phyloP scores from a whole-genome alignment of 2,329 filamentous ascomycete genomes.

The Pseudocercospora eumusae region DNA sequence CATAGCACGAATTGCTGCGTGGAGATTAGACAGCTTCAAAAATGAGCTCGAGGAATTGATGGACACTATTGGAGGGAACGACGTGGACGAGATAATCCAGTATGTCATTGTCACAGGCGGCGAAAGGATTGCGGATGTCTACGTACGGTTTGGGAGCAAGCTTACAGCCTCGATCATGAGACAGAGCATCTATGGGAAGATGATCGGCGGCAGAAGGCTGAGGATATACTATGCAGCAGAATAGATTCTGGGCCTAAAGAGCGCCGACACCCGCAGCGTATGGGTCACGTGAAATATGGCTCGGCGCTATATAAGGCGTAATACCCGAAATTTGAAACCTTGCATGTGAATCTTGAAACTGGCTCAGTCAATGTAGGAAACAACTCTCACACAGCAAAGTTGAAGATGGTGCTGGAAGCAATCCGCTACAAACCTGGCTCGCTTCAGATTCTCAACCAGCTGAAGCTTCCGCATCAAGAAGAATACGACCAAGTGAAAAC shows the following conservation, averaged over 20 bases:
- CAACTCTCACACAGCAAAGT: neutral
- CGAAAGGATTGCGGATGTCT: conserved; percentile 14
- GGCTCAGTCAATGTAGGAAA: neutral
- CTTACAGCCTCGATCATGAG: conserved; percentile 8
- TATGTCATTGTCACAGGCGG: neutral
- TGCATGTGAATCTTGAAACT: conserved; percentile 5
- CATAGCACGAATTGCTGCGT: conserved; percentile 15
- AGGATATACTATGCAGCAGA: conserved; percentile 6
- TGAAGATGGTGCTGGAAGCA: conserved; percentile 66
- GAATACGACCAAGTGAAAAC: conserved; percentile 73
- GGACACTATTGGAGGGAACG: neutral
- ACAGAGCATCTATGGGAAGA: conserved; percentile 11
- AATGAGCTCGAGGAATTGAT: conserved; percentile 8
- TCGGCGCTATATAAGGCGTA: conserved; percentile 1
- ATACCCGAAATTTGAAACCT: neutral
- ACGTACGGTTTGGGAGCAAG: conserved; percentile 9
- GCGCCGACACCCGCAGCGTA: too few species aligned
- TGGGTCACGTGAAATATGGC: neutral
- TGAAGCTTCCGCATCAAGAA: conserved; percentile 77
- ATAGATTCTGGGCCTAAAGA: neutral
- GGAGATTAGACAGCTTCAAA: conserved; percentile 15
- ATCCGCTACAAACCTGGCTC: conserved; percentile 73
- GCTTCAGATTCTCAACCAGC: conserved; percentile 78
- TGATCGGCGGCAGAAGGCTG: conserved; percentile 8
- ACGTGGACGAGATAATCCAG: neutral